Conservation (phyloP, 805 yeast genomes). For the Metschnikowia drakensbergensis region DNA sequence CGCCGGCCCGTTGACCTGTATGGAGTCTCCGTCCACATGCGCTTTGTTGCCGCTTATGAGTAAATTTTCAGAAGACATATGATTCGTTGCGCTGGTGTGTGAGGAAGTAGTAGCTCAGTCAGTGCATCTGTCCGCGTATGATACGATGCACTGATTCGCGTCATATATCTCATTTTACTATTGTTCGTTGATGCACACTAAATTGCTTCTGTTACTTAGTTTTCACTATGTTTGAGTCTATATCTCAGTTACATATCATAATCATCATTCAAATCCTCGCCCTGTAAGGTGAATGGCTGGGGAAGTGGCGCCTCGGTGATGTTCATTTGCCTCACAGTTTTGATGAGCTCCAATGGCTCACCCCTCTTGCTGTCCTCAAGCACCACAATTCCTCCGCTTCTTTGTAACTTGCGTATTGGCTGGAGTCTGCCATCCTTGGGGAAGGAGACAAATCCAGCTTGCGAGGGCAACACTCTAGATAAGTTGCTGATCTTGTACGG, state of each 20-base stretch:
- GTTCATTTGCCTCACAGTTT: slow-evolving; percentile 77
- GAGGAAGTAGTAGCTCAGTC: not conserved
- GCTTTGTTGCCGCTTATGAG: not conserved
- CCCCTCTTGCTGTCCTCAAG: slow-evolving; percentile 60
- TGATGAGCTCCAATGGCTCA: slow-evolving; percentile 62
- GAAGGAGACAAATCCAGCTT: slow-evolving; percentile 78
- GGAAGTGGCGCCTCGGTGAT: slow-evolving; percentile 73
- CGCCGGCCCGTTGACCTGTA: not conserved
- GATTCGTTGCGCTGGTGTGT: not conserved
- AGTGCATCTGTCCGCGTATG: not conserved
- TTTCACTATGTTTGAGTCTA: slow-evolving; percentile 6
- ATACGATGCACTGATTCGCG: slow-evolving; percentile 3
- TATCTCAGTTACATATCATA: slow-evolving; percentile 6
- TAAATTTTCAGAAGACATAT: slow-evolving; percentile 2
- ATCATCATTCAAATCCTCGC: slow-evolving; percentile 46
- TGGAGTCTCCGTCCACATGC: not conserved
- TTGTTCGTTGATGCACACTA: too few relatives aligned
- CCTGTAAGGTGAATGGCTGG: slow-evolving; percentile 62
- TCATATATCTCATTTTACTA: not conserved
- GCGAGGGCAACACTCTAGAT: slow-evolving; percentile 87
- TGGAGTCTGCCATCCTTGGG: slow-evolving; percentile 68
- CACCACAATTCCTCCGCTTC: slow-evolving; percentile 65
- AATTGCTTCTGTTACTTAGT: not conserved
- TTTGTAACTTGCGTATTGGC: slow-evolving; percentile 79
- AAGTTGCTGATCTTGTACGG: slow-evolving; percentile 73